Evolutionary conservation across 140 eudicot species (phyloP).

Genomic region (Erigeron philadelphicus): DNA sequence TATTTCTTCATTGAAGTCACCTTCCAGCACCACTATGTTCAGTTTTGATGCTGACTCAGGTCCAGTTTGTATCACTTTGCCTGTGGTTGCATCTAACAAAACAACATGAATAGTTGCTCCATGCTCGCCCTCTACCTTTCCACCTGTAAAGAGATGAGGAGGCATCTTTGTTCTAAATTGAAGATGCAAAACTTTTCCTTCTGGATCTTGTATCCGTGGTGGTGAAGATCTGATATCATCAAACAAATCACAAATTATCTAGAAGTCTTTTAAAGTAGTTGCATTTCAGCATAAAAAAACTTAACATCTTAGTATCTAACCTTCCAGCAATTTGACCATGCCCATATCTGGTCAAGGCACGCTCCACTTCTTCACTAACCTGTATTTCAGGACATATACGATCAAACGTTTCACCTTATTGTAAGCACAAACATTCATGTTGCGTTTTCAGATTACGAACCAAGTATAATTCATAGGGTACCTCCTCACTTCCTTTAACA

Average conservation of each 20-base stretch:
- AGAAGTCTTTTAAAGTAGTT: background rate
- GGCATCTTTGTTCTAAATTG: conserved; percentile 54
- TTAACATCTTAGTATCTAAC: conserved; percentile 28
- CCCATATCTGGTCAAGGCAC: conserved; percentile 56
- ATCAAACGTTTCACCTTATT: background rate
- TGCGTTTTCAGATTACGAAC: background rate
- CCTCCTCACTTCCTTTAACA: conserved; percentile 12
- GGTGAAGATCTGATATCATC: conserved; percentile 46
- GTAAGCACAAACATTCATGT: background rate
- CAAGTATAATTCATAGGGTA: conserved; percentile 1
- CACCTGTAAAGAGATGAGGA: conserved; percentile 65
- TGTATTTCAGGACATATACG: conserved; percentile 18
- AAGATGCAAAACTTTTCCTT: conserved; percentile 46
- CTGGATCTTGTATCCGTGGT: conserved; percentile 42
- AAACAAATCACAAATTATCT: background rate
- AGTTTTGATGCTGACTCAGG: conserved; percentile 51
- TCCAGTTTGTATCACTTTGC: conserved; percentile 46
- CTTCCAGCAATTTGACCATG: conserved; percentile 50
- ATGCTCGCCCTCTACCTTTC: conserved; percentile 64
- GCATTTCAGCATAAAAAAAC: conserved; percentile 11
- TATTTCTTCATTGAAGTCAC: conserved; percentile 49
- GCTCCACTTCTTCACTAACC: conserved; percentile 74
- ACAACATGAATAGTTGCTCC: conserved; percentile 55
- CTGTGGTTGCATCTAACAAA: conserved; percentile 45
- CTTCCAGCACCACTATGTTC: conserved; percentile 55